A percentile compares a stretch with the other conserved stretches of the same genome.
These are phyloP conservation scores for Beauveria sp. DNA, from an alignment of 2,329 filamentous ascomycete species.

Conservation along the genomic window DNA sequence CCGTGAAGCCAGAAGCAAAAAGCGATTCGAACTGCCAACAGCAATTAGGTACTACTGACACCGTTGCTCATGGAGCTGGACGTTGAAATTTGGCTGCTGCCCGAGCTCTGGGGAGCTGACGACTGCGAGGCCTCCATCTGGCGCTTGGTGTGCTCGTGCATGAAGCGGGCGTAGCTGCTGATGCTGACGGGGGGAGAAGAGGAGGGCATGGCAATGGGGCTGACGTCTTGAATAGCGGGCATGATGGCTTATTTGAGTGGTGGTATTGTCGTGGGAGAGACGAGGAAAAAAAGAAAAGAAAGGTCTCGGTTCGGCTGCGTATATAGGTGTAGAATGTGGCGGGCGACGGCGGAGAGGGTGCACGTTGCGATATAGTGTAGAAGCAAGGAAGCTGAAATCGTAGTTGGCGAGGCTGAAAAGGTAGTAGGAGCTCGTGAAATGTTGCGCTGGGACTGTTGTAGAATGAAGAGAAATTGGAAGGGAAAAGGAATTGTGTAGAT, in stretches of 20 bases:
- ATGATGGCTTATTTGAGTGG: constrained; percentile 21
- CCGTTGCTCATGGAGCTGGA: constrained; percentile 24
- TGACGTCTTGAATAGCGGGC: constrained; percentile 31
- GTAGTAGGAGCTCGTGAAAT: background rate
- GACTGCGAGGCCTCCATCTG: constrained; percentile 52
- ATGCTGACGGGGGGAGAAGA: constrained; percentile 39
- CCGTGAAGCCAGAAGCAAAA: no score
- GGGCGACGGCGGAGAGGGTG: no score
- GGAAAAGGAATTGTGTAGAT: background rate
- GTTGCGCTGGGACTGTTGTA: background rate
- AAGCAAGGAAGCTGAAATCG: no score
- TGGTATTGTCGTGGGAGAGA: background rate
- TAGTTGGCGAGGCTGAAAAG: no score
- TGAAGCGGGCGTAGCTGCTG: constrained; percentile 50
- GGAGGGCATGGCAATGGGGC: constrained; percentile 24
- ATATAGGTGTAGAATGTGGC: no score
- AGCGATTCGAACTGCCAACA: no score
- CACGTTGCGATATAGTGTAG: no score
- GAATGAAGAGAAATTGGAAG: background rate
- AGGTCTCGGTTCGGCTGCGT: background rate
- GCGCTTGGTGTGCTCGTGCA: constrained; percentile 58
- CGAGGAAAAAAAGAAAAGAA: background rate
- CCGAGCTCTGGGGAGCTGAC: constrained; percentile 15
- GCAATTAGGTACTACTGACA: constrained; percentile 1
- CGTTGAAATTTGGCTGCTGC: constrained; percentile 13